Evolutionary conservation across 108 stramenopile species (phyloP).

Genomic region (Schizochytrium sp.): DNA sequence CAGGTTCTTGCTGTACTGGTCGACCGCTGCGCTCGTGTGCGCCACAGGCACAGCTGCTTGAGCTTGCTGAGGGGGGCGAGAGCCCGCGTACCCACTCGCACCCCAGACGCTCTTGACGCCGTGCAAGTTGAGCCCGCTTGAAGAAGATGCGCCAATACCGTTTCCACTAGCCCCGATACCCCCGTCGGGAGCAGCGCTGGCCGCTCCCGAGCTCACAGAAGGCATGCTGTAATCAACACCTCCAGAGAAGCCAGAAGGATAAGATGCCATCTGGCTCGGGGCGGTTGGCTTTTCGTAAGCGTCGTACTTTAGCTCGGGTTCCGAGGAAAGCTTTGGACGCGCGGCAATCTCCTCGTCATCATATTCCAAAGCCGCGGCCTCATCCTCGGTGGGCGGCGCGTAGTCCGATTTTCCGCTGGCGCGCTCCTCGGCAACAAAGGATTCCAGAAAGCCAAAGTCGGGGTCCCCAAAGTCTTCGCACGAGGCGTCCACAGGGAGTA

Average conservation of each 20-base stretch:
- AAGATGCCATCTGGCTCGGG: slow-evolving; percentile 27
- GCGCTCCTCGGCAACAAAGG: slow-evolving; percentile 69
- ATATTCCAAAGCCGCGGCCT: slow-evolving; percentile 76
- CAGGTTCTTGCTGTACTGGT: background rate
- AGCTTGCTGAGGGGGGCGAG: slow-evolving; percentile 41
- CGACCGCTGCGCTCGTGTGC: slow-evolving; percentile 42
- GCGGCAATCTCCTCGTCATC: slow-evolving; percentile 36
- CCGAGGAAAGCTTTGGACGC: slow-evolving; percentile 30
- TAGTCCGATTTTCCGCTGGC: slow-evolving; percentile 75
- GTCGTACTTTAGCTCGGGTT: slow-evolving; percentile 68
- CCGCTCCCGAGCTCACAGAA: background rate
- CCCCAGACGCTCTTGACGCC: slow-evolving; percentile 13
- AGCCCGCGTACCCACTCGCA: slow-evolving; percentile 41
- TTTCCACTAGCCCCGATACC: background rate
- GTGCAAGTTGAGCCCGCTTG: background rate
- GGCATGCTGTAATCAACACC: background rate
- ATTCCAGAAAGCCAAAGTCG: slow-evolving; percentile 81
- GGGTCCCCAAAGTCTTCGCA: slow-evolving; percentile 69
- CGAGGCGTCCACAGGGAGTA: slow-evolving; percentile 87
- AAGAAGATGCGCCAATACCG: background rate
- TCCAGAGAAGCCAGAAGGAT: slow-evolving; percentile 26
- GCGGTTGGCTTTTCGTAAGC: slow-evolving; percentile 79
- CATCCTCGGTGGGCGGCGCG: slow-evolving; percentile 32
- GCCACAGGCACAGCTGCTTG: slow-evolving; percentile 24
- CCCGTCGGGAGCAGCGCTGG: background rate